A percentile compares a stretch with the other conserved stretches of the same genome.
Conservation (phyloP, 1,284 basidiomycete species). For the Ceratobasidium sp. region DNA sequence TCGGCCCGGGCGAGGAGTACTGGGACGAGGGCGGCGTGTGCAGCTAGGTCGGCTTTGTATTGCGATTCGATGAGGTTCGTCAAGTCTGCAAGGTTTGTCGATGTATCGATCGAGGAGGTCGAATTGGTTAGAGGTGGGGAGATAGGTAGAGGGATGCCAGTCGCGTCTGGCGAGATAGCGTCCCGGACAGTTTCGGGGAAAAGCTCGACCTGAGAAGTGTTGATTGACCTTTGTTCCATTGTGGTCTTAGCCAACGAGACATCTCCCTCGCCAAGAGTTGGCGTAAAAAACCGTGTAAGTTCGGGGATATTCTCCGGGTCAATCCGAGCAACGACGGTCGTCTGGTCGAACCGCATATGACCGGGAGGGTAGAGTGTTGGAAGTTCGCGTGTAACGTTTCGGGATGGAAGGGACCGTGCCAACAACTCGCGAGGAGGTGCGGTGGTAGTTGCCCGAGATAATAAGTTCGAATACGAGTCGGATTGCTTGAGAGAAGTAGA, state of each 20-base stretch:
- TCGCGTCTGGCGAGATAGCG: neutral
- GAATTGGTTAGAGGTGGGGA: neutral
- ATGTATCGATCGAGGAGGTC: no score
- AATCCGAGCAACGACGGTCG: neutral
- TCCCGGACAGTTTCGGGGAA: neutral
- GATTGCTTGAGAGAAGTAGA: neutral
- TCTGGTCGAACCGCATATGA: slow-evolving; percentile 31
- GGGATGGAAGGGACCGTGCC: neutral
- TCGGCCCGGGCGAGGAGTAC: slow-evolving; percentile 40
- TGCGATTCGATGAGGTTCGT: slow-evolving; percentile 36
- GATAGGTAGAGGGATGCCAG: neutral
- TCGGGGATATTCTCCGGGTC: slow-evolving; percentile 42
- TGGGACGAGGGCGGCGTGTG: slow-evolving; percentile 32
- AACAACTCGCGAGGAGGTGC: slow-evolving; percentile 1
- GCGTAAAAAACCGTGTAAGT: slow-evolving; percentile 32
- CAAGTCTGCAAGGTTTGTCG: slow-evolving; percentile 19
- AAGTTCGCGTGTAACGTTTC: slow-evolving; percentile 15
- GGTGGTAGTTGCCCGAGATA: slow-evolving; percentile 20
- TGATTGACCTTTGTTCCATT: neutral
- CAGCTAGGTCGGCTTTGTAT: slow-evolving; percentile 45
- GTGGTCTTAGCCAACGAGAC: neutral
- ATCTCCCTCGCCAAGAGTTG: slow-evolving; percentile 14
- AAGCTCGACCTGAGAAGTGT: neutral
- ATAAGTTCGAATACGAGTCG: slow-evolving; percentile 9
- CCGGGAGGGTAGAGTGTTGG: slow-evolving; percentile 41